Percentiles rank a stretch among this genome's conserved stretches.
Evolutionary conservation across 1,284 basidiomycete species (phyloP).

Genomic region (Ustilago nuda): DNA sequence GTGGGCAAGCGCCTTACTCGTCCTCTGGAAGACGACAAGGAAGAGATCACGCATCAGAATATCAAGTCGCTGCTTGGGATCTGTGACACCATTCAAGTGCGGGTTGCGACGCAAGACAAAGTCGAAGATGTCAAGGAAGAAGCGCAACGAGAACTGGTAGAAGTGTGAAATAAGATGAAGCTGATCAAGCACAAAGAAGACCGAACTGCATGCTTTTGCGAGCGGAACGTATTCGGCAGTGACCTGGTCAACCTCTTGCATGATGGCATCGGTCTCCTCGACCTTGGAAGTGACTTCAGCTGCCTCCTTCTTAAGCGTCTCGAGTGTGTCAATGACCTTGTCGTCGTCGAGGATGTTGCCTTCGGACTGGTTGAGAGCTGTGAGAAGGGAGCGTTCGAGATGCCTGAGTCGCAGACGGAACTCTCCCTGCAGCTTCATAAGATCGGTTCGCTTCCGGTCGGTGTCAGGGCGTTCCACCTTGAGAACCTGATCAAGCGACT

Average conservation of each 20-base stretch:
- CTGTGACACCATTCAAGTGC: constrained; percentile 81
- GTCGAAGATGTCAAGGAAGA: constrained; percentile 99
- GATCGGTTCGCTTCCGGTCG: constrained; percentile 94
- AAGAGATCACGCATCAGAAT: constrained; percentile 93
- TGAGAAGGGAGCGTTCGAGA: constrained; percentile 90
- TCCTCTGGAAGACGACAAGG: constrained; percentile 87
- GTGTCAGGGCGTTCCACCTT: constrained; percentile 97
- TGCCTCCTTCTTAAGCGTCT: constrained; percentile 95
- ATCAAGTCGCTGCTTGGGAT: constrained; percentile 80
- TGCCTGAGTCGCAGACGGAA: constrained; percentile 92
- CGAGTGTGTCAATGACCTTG: constrained; percentile 96
- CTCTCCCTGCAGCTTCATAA: constrained; percentile 98
- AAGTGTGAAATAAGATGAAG: constrained; percentile 95
- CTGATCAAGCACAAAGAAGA: constrained; percentile 97
- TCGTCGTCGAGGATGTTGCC: constrained; percentile 99
- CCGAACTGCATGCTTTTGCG: constrained; percentile 93
- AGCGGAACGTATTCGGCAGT: constrained; percentile 93
- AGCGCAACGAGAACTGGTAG: constrained; percentile 96
- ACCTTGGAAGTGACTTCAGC: constrained; percentile 96
- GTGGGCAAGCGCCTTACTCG: constrained; percentile 89
- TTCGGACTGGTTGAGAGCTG: constrained; percentile 94
- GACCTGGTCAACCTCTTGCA: constrained; percentile 95
- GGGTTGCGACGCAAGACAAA: constrained; percentile 92
- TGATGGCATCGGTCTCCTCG: constrained; percentile 95
- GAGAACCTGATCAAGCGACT: constrained; percentile 95